Conservation (phyloP, 257 asterid genomes). For the Lantana camara region DNA sequence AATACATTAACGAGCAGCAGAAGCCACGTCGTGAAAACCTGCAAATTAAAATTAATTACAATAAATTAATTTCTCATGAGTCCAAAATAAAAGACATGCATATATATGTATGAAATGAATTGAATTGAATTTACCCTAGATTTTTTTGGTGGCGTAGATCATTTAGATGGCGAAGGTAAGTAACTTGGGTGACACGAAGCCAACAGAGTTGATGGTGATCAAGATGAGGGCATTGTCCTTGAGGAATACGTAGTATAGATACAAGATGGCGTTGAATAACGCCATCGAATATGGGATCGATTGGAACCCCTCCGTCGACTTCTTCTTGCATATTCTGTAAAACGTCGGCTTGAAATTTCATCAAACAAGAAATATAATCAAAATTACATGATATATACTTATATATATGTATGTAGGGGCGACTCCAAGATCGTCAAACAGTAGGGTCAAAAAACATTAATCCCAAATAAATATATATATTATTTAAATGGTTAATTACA, state of each 20-base stretch:
- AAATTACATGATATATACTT: no score
- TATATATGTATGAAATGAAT: background rate
- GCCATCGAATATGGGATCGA: slow-evolving; percentile 79
- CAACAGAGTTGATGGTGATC: slow-evolving; percentile 59
- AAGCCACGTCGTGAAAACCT: slow-evolving; percentile 55
- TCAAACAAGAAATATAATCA: no score
- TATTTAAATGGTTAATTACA: no score
- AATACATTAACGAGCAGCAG: slow-evolving; percentile 47
- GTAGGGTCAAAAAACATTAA: no score
- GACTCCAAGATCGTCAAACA: no score
- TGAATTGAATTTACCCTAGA: slow-evolving; percentile 53
- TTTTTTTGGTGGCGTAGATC: slow-evolving; percentile 57
- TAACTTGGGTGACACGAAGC: slow-evolving; percentile 40
- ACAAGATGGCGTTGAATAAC: slow-evolving; percentile 74
- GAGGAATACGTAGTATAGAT: slow-evolving; percentile 65
- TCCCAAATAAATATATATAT: no score
- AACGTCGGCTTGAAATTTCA: slow-evolving; percentile 61
- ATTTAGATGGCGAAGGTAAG: slow-evolving; percentile 51
- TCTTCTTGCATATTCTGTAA: slow-evolving; percentile 54
- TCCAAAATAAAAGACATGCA: no score
- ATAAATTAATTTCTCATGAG: background rate
- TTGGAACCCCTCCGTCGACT: slow-evolving; percentile 79
- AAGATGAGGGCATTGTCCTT: slow-evolving; percentile 50
- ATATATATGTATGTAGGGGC: no score
- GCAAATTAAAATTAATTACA: slow-evolving; percentile 2